Percentiles rank a stretch among this genome's conserved stretches.
Evolutionary conservation across 164 flowering plant genomes (phyloP).

Genomic region (Protea cynaroides): DNA sequence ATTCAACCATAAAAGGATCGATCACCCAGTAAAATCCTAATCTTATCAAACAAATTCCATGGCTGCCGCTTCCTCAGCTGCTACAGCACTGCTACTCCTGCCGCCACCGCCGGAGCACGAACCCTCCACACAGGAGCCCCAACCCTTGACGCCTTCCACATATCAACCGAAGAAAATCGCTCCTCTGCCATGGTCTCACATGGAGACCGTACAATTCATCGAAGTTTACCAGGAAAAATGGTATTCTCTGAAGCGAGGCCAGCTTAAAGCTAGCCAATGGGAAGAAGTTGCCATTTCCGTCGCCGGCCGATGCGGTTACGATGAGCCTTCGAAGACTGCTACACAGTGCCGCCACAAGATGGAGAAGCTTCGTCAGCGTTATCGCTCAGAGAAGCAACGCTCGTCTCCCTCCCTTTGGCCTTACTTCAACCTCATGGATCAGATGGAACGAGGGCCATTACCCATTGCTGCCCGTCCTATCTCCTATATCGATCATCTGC

Average conservation of each 20-base stretch:
- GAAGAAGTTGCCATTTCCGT: constrained; percentile 72
- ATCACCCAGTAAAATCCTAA: not conserved
- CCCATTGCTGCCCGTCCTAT: constrained; percentile 41
- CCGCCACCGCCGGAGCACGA: not conserved
- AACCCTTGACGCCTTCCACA: not conserved
- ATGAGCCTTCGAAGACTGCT: constrained; percentile 54
- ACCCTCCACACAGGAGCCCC: not conserved
- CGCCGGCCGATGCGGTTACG: constrained; percentile 62
- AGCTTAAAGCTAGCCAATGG: constrained; percentile 75
- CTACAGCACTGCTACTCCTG: not conserved
- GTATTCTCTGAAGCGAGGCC: constrained; percentile 74
- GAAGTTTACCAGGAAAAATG: constrained; percentile 74
- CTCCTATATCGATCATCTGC: constrained; percentile 10
- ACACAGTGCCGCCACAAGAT: constrained; percentile 96
- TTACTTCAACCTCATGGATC: constrained; percentile 56
- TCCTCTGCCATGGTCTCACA: constrained; percentile 69
- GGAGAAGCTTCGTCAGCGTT: constrained; percentile 88
- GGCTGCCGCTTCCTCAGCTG: not conserved
- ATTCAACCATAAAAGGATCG: not conserved
- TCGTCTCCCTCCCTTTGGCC: constrained; percentile 41
- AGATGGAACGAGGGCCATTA: constrained; percentile 55
- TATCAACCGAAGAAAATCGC: constrained; percentile 13
- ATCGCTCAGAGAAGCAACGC: constrained; percentile 59
- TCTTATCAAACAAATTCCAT: not conserved
- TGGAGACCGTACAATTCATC: constrained; percentile 69